Evolutionary conservation across 352 stramenopile species (phyloP).

Genomic region (Globisporangium uncinulatum): DNA sequence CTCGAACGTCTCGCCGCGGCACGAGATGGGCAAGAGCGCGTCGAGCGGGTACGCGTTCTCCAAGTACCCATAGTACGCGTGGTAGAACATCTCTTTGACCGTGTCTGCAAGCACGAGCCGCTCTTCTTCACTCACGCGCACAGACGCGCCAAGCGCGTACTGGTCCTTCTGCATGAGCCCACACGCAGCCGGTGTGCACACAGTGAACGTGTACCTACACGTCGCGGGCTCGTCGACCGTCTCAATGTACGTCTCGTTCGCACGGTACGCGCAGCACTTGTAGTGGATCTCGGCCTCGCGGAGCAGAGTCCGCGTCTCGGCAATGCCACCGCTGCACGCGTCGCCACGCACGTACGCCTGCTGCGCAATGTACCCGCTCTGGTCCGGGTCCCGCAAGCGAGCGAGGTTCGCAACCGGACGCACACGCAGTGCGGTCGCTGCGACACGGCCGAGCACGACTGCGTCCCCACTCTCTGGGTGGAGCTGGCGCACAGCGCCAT

Average conservation of each 20-base stretch:
- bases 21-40: slow-evolving; percentile 67
- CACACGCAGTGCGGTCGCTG: slow-evolving; percentile 36
- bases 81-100: slow-evolving; percentile 88
- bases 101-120: slow-evolving; percentile 42
- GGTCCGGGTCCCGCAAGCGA: slow-evolving; percentile 36
- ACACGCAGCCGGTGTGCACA: slow-evolving; percentile 74
- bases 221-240: slow-evolving; percentile 36
- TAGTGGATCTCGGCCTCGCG: slow-evolving; percentile 45
- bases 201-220: slow-evolving; percentile 57
- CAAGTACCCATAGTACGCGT: slow-evolving; percentile 86
- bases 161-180: slow-evolving; percentile 65
- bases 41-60: slow-evolving; percentile 79
- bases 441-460: slow-evolving; percentile 34
- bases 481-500: slow-evolving; percentile 65
- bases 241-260: slow-evolving; percentile 84
- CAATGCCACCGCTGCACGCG: slow-evolving; percentile 21
- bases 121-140: slow-evolving; percentile 51
- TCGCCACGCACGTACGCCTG: slow-evolving; percentile 48
- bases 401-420: slow-evolving; percentile 28
- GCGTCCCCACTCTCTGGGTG: slow-evolving; percentile 17
- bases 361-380: slow-evolving; percentile 46
- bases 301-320: slow-evolving; percentile 3
- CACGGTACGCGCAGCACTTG: slow-evolving; percentile 69
- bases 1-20: slow-evolving; percentile 64
- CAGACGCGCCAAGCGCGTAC: slow-evolving; percentile 50